Percentiles rank a stretch among this genome's conserved stretches.
These are phyloP conservation scores for Aspergillus vadensis DNA, from an alignment of 2,329 filamentous ascomycete genomes.

Conservation along the genomic window DNA sequence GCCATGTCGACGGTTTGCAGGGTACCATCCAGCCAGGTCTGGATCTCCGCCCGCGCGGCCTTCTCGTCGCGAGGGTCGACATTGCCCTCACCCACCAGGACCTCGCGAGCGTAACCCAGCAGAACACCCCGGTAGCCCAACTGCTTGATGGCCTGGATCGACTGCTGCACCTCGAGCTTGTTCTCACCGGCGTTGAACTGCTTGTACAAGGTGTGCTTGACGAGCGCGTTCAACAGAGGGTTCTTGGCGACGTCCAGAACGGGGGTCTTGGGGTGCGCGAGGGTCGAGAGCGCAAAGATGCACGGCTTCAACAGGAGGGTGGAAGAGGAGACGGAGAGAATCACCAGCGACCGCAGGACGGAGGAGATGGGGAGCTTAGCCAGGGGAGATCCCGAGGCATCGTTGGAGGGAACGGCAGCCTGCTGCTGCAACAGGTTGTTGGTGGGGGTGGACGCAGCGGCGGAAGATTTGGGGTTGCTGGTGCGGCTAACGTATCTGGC, in stretches of 20 bases:
- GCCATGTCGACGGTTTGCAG: slow-evolving; percentile 57
- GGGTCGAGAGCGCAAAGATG: slow-evolving; percentile 66
- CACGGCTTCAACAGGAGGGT: slow-evolving; percentile 68
- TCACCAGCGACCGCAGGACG: slow-evolving; percentile 40
- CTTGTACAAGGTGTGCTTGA: slow-evolving; percentile 55
- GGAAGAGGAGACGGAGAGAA: slow-evolving; percentile 42
- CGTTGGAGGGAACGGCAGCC: slow-evolving; percentile 25
- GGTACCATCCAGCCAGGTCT: slow-evolving; percentile 56
- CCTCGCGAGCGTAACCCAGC: slow-evolving; percentile 57
- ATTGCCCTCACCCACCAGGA: slow-evolving; percentile 51
- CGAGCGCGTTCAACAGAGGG: slow-evolving; percentile 46
- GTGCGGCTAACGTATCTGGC: slow-evolving; percentile 36
- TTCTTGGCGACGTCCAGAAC: slow-evolving; percentile 54
- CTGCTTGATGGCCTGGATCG: slow-evolving; percentile 48
- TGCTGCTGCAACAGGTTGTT: slow-evolving; percentile 26
- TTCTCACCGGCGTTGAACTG: slow-evolving; percentile 61
- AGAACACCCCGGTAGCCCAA: slow-evolving; percentile 58
- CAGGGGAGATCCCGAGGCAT: slow-evolving; percentile 32
- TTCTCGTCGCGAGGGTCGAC: slow-evolving; percentile 33
- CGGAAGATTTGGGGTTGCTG: slow-evolving; percentile 35
- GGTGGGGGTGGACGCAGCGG: slow-evolving; percentile 28
- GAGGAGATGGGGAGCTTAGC: slow-evolving; percentile 41
- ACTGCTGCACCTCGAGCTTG: slow-evolving; percentile 49
- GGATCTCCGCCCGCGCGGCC: slow-evolving; percentile 36
- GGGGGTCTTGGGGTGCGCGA: slow-evolving; percentile 47